These are phyloP conservation scores for Pseudomicrostroma phylloplanum DNA, from an alignment of 1,284 basidiomycete species.

Conservation along the genomic window DNA sequence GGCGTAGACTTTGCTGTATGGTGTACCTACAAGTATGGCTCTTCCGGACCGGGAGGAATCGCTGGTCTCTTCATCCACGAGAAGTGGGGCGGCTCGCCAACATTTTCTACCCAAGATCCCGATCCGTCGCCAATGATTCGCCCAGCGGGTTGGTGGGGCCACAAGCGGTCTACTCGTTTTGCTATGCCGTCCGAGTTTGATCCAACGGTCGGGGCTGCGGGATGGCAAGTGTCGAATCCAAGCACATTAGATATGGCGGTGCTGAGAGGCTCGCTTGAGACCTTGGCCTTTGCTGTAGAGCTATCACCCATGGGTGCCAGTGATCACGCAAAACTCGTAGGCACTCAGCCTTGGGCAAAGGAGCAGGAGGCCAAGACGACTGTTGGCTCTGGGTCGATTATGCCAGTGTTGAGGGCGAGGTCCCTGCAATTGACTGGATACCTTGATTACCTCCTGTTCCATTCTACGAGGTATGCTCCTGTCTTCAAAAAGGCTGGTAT, in stretches of 20 bases:
- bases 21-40: conserved; percentile 66
- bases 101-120: conserved; percentile 2
- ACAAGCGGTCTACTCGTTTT: conserved; percentile 79
- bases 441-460: conserved; percentile 30
- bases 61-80: conserved; percentile 86
- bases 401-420: conserved; percentile 36
- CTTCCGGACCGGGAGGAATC: conserved; percentile 89
- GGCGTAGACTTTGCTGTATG: conserved; percentile 76
- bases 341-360: not conserved
- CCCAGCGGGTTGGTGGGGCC: conserved; percentile 96
- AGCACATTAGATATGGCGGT: conserved; percentile 65
- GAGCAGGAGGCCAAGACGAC: conserved; percentile 6
- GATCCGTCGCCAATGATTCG: conserved; percentile 54
- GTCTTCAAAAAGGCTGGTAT: conserved; percentile 19
- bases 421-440: conserved; percentile 39
- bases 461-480: not conserved
- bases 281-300: conserved; percentile 22
- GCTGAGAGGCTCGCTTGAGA: conserved; percentile 41
- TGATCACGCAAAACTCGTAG: not conserved
- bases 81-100: conserved; percentile 54
- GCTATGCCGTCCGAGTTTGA: conserved; percentile 77
- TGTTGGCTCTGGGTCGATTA: conserved; percentile 34
- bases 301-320: not conserved
- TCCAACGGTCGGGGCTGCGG: conserved; percentile 80
- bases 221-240: conserved; percentile 92